Conservation (phyloP, 2,329 filamentous ascomycete species). For the Phaeoacremonium minimum region DNA sequence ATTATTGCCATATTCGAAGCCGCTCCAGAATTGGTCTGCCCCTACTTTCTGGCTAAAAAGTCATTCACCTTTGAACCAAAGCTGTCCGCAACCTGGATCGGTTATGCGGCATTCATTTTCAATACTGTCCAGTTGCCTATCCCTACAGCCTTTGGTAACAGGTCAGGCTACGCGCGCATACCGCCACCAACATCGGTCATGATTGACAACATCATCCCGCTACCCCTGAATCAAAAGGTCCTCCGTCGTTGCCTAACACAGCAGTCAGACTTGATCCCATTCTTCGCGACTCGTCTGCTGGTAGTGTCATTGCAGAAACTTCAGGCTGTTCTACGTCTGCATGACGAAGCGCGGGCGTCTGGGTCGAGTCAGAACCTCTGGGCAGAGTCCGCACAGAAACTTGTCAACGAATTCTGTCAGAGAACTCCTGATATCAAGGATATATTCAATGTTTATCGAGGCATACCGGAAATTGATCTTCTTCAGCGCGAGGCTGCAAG, state of each 20-base stretch:
- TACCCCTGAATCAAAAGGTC: conserved; percentile 74
- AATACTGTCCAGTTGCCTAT: conserved; percentile 72
- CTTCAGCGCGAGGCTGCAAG: conserved; percentile 77
- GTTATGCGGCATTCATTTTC: conserved; percentile 85
- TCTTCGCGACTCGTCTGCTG: conserved; percentile 80
- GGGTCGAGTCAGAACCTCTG: conserved; percentile 57
- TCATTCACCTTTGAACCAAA: conserved; percentile 88
- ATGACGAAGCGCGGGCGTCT: conserved; percentile 39
- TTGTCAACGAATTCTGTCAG: conserved; percentile 72
- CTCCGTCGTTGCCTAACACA: conserved; percentile 75
- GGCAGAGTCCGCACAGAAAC: conserved; percentile 62
- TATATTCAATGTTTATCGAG: conserved; percentile 69
- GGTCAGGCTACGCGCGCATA: conserved; percentile 53
- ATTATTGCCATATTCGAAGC: conserved; percentile 73
- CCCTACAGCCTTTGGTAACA: conserved; percentile 67
- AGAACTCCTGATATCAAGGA: conserved; percentile 80
- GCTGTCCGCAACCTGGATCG: conserved; percentile 89
- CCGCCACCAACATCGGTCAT: conserved; percentile 77
- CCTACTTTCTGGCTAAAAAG: conserved; percentile 79
- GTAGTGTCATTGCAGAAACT: conserved; percentile 78
- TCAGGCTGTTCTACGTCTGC: conserved; percentile 55
- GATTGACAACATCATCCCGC: conserved; percentile 82
- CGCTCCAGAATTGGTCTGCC: conserved; percentile 80
- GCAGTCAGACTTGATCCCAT: conserved; percentile 72
- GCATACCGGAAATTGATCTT: conserved; percentile 62